phyloP scores from a whole-genome alignment of 1,284 basidiomycete genomes.

The Tylopilus microsporus region DNA sequence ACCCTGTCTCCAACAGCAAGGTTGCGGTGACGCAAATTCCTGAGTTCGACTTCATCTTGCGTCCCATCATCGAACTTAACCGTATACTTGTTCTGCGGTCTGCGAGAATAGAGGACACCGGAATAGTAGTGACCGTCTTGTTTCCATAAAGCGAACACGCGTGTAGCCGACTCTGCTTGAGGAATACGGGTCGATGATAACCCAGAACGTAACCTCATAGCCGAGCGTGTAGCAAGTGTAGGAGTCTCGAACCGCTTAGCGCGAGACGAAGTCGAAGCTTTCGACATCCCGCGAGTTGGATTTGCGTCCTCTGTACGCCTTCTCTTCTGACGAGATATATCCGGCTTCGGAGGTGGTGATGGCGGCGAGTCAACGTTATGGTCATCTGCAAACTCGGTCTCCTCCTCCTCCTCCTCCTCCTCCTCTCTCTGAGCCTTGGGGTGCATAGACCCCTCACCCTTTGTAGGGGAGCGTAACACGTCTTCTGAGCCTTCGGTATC shows the following conservation, averaged over 20 bases:
- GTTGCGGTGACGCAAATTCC: slow-evolving; percentile 51
- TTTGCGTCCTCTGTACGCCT: slow-evolving; percentile 39
- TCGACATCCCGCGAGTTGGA: slow-evolving; percentile 20
- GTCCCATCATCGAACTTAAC: slow-evolving; percentile 62
- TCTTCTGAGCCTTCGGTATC: slow-evolving; percentile 28
- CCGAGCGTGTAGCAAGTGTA: slow-evolving; percentile 26
- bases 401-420: slow-evolving; percentile 39
- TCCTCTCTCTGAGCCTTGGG: slow-evolving; percentile 31
- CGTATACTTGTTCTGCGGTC: slow-evolving; percentile 33
- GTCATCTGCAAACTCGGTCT: slow-evolving; percentile 42
- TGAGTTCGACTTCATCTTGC: slow-evolving; percentile 42
- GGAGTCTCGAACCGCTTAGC: slow-evolving; percentile 32
- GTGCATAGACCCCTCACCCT: slow-evolving; percentile 2
- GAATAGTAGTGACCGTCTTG: slow-evolving; percentile 57
- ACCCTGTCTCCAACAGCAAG: slow-evolving; percentile 56
- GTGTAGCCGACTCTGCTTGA: slow-evolving; percentile 35
- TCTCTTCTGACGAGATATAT: slow-evolving; percentile 46
- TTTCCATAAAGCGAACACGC: slow-evolving; percentile 66
- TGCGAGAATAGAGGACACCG: slow-evolving; percentile 46
- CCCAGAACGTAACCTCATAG: slow-evolving; percentile 31
- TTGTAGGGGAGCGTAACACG: slow-evolving; percentile 1
- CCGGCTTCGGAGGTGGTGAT: slow-evolving; percentile 24
- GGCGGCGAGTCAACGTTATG: slow-evolving; percentile 22
- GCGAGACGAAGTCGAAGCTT: slow-evolving; percentile 25
- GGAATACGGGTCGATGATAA: slow-evolving; percentile 24